These are phyloP conservation scores for Fraxinus ornus DNA, from an alignment of 305 asterid genomes.

Conservation along the genomic window DNA sequence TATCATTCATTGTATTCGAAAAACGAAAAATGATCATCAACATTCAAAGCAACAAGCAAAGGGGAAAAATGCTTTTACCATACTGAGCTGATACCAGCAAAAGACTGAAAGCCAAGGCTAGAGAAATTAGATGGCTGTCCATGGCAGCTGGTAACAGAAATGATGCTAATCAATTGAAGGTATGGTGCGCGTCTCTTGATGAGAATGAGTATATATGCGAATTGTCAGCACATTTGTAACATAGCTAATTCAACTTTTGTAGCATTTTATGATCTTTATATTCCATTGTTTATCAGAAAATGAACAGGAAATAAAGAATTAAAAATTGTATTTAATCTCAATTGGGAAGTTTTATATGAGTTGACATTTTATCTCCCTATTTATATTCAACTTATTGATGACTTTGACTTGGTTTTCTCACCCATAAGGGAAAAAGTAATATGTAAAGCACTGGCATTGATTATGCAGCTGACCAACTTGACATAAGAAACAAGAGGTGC, in stretches of 20 bases:
- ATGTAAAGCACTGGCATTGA: not conserved
- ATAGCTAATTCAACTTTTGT: no score
- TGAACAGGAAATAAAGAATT: not conserved
- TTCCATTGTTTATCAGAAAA: not conserved
- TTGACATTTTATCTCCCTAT: not conserved
- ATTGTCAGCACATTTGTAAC: not conserved
- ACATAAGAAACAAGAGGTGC: not conserved
- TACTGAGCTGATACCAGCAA: slow-evolving; percentile 8
- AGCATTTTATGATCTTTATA: no score
- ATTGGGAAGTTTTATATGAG: not conserved
- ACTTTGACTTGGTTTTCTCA: not conserved
- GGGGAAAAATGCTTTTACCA: not conserved
- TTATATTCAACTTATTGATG: not conserved
- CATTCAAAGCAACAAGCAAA: not conserved
- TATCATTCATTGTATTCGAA: not conserved
- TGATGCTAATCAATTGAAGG: not conserved
- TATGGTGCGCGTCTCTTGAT: not conserved
- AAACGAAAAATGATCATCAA: not conserved
- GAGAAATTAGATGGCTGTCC: slow-evolving; percentile 18
- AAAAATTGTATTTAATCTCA: not conserved
- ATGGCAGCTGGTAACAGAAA: slow-evolving; percentile 1
- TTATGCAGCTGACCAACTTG: not conserved
- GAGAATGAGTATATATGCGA: not conserved
- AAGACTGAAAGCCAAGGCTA: slow-evolving; percentile 2
- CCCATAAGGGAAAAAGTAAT: not conserved